Conservation (phyloP, 768 basidiomycete species). For the Coprinellus micaceus region DNA sequence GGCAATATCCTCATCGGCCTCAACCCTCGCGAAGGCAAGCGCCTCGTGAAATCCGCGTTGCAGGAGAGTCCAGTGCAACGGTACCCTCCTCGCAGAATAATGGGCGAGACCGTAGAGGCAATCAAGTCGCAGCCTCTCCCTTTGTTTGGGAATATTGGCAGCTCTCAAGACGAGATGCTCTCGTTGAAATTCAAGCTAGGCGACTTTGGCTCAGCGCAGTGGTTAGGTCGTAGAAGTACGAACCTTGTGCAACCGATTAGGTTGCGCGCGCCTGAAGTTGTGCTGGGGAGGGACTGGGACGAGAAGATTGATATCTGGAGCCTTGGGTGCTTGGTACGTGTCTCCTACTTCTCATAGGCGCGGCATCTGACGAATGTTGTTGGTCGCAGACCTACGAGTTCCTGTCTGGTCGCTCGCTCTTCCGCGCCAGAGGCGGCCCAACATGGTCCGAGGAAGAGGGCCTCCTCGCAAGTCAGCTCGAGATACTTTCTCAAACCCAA, state of each 20-base stretch:
- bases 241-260: conserved; percentile 6
- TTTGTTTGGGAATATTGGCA: neutral
- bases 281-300: conserved; percentile 21
- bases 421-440: conserved; percentile 5
- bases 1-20: conserved; percentile 7
- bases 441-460: conserved; percentile 5
- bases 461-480: neutral
- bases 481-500: neutral
- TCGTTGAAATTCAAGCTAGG: conserved; percentile 9
- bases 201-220: conserved; percentile 10
- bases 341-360: neutral
- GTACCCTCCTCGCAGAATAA: conserved; percentile 8
- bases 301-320: conserved; percentile 26
- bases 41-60: neutral
- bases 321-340: conserved; percentile 21
- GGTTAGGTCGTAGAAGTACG: conserved; percentile 6
- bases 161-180: conserved; percentile 2
- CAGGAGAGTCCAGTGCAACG: neutral
- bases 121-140: conserved; percentile 9
- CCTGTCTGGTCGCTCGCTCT: conserved; percentile 10
- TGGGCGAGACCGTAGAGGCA: conserved; percentile 8
- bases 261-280: conserved; percentile 21
- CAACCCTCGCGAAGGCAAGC: conserved; percentile 1
- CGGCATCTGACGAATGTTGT: neutral
- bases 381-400: conserved; percentile 16